Conservation (phyloP, 2,329 filamentous ascomycete genomes). For the Dactylellina parvicollis region DNA sequence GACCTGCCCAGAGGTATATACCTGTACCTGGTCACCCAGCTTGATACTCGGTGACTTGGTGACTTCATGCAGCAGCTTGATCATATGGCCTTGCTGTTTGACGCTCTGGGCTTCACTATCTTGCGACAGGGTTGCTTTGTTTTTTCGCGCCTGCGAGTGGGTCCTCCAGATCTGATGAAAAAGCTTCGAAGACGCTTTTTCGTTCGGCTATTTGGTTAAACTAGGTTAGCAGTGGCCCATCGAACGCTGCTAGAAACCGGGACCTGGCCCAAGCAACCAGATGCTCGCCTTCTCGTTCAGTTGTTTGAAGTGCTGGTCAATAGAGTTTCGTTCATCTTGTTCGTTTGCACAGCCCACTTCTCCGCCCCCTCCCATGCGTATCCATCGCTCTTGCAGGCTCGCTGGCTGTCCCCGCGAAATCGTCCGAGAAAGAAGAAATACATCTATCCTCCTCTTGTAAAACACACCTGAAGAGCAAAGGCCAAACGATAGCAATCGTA, state of each 20-base stretch:
- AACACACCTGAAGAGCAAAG: slow-evolving; percentile 30
- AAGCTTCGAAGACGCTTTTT: slow-evolving; percentile 15
- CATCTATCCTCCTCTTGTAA: slow-evolving; percentile 4
- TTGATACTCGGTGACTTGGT: no score
- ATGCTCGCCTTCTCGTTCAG: slow-evolving; percentile 26
- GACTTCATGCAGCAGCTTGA: slow-evolving; percentile 32
- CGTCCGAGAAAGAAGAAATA: no score
- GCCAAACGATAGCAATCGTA: not conserved
- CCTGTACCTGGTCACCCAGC: no score
- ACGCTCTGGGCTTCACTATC: slow-evolving; percentile 30
- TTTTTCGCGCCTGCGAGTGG: slow-evolving; percentile 14
- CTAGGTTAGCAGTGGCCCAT: slow-evolving; percentile 37
- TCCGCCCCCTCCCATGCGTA: slow-evolving; percentile 34
- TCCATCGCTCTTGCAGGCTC: slow-evolving; percentile 3
- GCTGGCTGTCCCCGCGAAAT: slow-evolving; percentile 15
- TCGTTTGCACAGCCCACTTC: slow-evolving; percentile 51
- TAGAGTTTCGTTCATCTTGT: slow-evolving; percentile 34
- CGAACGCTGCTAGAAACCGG: slow-evolving; percentile 32
- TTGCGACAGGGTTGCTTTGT: slow-evolving; percentile 9
- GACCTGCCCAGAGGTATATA: no score
- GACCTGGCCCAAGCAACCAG: slow-evolving; percentile 10
- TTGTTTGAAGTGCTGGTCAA: slow-evolving; percentile 1
- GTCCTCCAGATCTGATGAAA: slow-evolving; percentile 20
- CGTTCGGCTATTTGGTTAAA: slow-evolving; percentile 54
- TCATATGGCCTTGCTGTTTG: slow-evolving; percentile 25